Evolutionary conservation across 2,329 filamentous ascomycete genomes (phyloP).

Genomic region (Talaromyces sp.): DNA sequence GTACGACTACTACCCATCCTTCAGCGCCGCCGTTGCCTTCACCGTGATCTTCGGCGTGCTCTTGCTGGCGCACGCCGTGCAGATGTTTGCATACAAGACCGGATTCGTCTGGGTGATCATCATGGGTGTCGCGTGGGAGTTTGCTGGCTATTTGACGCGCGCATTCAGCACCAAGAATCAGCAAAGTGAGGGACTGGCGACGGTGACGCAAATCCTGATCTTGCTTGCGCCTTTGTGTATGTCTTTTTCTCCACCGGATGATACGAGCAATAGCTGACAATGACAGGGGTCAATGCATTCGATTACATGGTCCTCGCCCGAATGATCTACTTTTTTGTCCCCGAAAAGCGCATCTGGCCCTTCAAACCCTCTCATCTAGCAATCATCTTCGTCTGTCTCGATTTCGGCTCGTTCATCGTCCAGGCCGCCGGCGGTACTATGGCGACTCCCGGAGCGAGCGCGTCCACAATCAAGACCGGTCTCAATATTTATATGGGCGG

Average conservation of each 20-base stretch:
- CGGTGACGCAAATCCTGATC: conserved; percentile 41
- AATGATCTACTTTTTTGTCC: conserved; percentile 46
- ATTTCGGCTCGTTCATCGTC: conserved; percentile 29
- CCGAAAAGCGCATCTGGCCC: conserved; percentile 35
- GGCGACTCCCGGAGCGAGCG: neutral
- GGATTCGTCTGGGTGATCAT: conserved; percentile 44
- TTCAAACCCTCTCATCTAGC: conserved; percentile 39
- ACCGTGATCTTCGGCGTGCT: conserved; percentile 36
- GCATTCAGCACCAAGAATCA: conserved; percentile 41
- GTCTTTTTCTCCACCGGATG: neutral
- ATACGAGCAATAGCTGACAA: neutral
- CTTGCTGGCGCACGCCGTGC: conserved; percentile 29
- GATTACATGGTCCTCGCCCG: conserved; percentile 47
- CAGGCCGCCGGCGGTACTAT: conserved; percentile 28
- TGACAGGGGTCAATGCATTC: conserved; percentile 42
- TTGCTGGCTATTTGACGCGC: conserved; percentile 39
- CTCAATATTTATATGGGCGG: conserved; percentile 31
- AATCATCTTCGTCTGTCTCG: conserved; percentile 41
- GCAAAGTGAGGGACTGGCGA: conserved; percentile 30
- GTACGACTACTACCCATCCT: conserved; percentile 36
- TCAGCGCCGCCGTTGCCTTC: conserved; percentile 35
- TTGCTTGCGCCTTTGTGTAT: conserved; percentile 36
- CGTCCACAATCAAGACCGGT: conserved; percentile 21
- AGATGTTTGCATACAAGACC: conserved; percentile 33
- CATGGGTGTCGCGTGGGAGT: conserved; percentile 42